Percentiles rank a stretch among this genome's conserved stretches.
Conservation (phyloP, 192 early-diverging fungal genomes). For the Helicostylum pulchrum region DNA sequence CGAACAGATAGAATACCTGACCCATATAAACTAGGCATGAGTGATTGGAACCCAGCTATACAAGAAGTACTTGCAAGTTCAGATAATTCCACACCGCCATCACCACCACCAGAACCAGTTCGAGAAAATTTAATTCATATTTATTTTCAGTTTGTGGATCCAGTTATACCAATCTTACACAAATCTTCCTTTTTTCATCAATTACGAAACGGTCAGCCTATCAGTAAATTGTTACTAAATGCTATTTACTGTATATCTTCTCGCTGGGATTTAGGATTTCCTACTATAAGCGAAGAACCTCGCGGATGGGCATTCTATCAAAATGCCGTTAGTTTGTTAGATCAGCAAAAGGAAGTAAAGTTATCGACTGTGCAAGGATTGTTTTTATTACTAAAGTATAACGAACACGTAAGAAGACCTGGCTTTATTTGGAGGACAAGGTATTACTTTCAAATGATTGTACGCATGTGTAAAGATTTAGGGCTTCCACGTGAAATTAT, state of each 20-base stretch:
- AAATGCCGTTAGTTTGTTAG: slow-evolving; percentile 17
- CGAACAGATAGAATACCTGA: slow-evolving; percentile 18
- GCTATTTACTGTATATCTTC: slow-evolving; percentile 13
- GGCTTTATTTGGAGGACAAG: slow-evolving; percentile 51
- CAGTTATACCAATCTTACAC: slow-evolving; percentile 46
- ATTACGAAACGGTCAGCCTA: neutral
- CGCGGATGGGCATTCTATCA: slow-evolving; percentile 21
- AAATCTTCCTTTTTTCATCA: neutral
- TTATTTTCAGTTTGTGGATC: slow-evolving; percentile 44
- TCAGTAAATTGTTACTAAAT: neutral
- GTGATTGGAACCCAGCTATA: slow-evolving; percentile 6
- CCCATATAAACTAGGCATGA: slow-evolving; percentile 5
- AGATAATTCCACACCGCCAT: neutral
- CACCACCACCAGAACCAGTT: neutral
- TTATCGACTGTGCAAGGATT: slow-evolving; percentile 45
- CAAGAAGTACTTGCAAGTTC: neutral
- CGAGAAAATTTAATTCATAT: slow-evolving; percentile 30
- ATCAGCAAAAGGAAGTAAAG: slow-evolving; percentile 38
- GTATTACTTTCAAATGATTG: slow-evolving; percentile 36
- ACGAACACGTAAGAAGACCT: slow-evolving; percentile 40
- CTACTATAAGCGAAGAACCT: neutral
- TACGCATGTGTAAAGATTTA: slow-evolving; percentile 12
- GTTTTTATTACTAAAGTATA: slow-evolving; percentile 49
- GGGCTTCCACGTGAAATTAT: neutral
- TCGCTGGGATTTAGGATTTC: neutral